phyloP scores from a whole-genome alignment of 768 basidiomycete species.

The Phylloporus rhodoxanthus region DNA sequence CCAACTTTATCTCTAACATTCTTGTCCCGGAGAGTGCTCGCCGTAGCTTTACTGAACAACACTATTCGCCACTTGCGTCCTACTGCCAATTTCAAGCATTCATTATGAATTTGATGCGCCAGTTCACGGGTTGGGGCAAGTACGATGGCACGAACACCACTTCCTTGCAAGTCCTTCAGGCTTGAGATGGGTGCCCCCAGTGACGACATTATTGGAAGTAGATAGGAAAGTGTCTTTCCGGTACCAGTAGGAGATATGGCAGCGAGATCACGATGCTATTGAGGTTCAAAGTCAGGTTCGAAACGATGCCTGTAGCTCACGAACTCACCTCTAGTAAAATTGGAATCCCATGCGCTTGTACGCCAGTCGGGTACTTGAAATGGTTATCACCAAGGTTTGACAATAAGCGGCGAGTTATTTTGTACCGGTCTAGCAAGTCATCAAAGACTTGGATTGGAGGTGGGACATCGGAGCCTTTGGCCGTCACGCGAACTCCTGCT shows the following conservation, averaged over 20 bases:
- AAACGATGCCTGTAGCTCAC: constrained; percentile 1
- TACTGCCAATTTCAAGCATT: constrained; percentile 74
- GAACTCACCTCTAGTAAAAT: constrained; percentile 67
- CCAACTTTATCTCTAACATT: constrained; percentile 71
- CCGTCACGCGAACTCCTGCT: constrained; percentile 57
- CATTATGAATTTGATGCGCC: constrained; percentile 93
- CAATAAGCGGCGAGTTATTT: constrained; percentile 53
- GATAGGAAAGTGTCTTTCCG: constrained; percentile 92
- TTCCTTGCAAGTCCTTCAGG: constrained; percentile 38
- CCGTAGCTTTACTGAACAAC: constrained; percentile 86
- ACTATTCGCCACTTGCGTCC: constrained; percentile 80
- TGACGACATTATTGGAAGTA: constrained; percentile 70
- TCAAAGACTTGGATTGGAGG: constrained; percentile 52
- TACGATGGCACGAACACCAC: constrained; percentile 71
- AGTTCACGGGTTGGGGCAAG: constrained; percentile 92
- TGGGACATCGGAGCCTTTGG: constrained; percentile 72
- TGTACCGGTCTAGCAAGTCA: constrained; percentile 51
- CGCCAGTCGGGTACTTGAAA: constrained; percentile 67
- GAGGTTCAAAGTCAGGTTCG: neutral
- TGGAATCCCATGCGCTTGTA: constrained; percentile 76
- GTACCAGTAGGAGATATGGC: constrained; percentile 97
- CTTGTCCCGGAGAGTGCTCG: constrained; percentile 72
- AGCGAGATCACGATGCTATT: constrained; percentile 74
- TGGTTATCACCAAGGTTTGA: constrained; percentile 57
- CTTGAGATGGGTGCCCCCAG: constrained; percentile 52